phyloP scores from a whole-genome alignment of 768 basidiomycete species.

The Gyrodon lividus region DNA sequence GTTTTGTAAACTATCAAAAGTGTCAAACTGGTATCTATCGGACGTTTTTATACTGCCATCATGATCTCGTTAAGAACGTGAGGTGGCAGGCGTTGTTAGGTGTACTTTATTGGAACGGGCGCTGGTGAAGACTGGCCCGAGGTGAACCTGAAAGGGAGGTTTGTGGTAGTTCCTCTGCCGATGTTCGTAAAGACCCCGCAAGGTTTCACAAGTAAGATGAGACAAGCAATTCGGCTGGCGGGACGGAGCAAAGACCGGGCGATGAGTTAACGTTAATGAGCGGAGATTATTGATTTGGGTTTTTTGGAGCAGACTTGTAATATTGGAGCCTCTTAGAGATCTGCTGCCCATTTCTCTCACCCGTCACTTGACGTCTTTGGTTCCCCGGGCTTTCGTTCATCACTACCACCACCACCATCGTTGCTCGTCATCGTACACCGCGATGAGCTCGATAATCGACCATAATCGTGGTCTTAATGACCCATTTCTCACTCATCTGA shows the following conservation, averaged over 20 bases:
- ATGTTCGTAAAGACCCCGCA: no score
- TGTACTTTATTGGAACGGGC: background rate
- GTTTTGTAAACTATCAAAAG: background rate
- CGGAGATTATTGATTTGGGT: conserved; percentile 21
- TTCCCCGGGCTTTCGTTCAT: background rate
- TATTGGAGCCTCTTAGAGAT: background rate
- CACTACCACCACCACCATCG: conserved; percentile 13
- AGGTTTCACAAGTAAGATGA: no score
- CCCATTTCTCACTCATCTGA: conserved; percentile 52
- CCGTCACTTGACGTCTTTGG: background rate
- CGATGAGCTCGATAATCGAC: conserved; percentile 36
- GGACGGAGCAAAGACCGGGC: background rate
- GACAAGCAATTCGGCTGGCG: no score
- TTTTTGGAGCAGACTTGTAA: conserved; percentile 3
- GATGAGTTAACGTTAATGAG: background rate
- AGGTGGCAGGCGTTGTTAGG: background rate
- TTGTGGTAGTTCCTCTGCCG: background rate
- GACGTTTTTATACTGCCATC: background rate
- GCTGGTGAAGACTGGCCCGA: background rate
- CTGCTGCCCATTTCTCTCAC: conserved; percentile 1
- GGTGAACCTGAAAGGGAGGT: background rate
- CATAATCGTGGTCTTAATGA: conserved; percentile 23
- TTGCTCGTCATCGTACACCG: conserved; percentile 18
- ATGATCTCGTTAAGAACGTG: background rate
- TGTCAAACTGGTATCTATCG: conserved; percentile 1